Conservation (phyloP, 441 rosid genomes). For the Erodium trifolium region DNA sequence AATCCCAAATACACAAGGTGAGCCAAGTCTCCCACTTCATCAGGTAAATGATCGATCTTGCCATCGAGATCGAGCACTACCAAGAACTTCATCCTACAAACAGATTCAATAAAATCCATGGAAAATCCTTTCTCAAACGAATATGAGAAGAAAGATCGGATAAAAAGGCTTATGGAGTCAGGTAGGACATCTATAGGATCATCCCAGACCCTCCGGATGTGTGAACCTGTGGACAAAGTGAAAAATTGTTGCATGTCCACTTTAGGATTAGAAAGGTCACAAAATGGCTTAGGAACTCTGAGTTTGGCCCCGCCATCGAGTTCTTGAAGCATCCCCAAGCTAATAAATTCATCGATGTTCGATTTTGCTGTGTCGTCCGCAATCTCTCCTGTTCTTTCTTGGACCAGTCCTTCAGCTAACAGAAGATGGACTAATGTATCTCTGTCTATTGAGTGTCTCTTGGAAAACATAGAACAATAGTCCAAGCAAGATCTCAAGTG, state of each 20-base stretch:
- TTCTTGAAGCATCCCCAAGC: background rate
- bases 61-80: conserved; percentile 20
- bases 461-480: background rate
- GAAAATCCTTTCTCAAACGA: conserved; percentile 15
- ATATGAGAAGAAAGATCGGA: conserved; percentile 11
- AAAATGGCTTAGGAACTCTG: background rate
- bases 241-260: conserved; percentile 11
- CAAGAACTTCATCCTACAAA: conserved; percentile 16
- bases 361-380: background rate
- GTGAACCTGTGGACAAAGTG: background rate
- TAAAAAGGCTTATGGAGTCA: background rate
- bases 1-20: conserved; percentile 18
- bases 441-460: background rate
- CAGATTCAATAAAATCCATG: conserved; percentile 12
- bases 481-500: background rate
- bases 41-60: conserved; percentile 12
- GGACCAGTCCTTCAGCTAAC: background rate
- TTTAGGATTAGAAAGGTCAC: background rate
- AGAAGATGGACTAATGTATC: background rate
- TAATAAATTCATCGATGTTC: too few relatives aligned
- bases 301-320: background rate
- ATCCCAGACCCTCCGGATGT: conserved; percentile 10
- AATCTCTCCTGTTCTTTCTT: background rate
- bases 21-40: conserved; percentile 18
- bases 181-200: conserved; percentile 18